Conservation (phyloP, 768 basidiomycete species). For the Trametes maxima region DNA sequence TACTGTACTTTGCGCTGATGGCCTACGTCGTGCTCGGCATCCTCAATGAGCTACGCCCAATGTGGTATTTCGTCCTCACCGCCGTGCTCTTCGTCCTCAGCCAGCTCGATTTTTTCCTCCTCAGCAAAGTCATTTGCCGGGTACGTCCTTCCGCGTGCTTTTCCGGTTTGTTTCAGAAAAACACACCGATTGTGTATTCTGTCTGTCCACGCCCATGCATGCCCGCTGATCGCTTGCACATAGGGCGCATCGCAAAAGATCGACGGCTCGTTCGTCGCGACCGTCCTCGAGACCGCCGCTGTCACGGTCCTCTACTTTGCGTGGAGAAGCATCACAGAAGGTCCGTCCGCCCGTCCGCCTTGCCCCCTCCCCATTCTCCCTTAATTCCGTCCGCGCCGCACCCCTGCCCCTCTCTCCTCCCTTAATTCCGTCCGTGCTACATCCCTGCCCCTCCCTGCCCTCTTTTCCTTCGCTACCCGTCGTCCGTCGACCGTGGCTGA, state of each 20-base stretch:
- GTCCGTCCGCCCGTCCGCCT: conserved; percentile 42
- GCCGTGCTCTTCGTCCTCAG: conserved; percentile 77
- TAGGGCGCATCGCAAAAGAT: conserved; percentile 67
- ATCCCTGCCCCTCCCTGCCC: too few species aligned
- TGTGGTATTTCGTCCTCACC: conserved; percentile 75
- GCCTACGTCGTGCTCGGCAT: conserved; percentile 74
- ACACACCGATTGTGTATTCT: too few species aligned
- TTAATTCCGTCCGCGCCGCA: background rate
- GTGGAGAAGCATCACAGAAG: conserved; percentile 93
- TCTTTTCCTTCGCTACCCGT: background rate
- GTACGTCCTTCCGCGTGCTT: too few species aligned
- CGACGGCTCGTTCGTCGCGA: conserved; percentile 88
- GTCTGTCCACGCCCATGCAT: background rate
- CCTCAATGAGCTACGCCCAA: conserved; percentile 78
- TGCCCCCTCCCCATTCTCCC: background rate
- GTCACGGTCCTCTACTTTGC: conserved; percentile 70
- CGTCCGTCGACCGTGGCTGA: background rate
- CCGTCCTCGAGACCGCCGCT: conserved; percentile 76
- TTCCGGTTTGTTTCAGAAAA: background rate
- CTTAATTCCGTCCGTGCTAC: too few species aligned
- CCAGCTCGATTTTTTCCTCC: conserved; percentile 83
- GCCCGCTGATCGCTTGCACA: background rate
- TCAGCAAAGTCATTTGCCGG: conserved; percentile 75
- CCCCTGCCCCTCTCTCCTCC: too few species aligned
- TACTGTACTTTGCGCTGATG: conserved; percentile 78